Evolutionary conservation across 768 basidiomycete genomes (phyloP), one percentile per base, ranked within the genome.

Genomic region (Harrya chromipes): DNA sequence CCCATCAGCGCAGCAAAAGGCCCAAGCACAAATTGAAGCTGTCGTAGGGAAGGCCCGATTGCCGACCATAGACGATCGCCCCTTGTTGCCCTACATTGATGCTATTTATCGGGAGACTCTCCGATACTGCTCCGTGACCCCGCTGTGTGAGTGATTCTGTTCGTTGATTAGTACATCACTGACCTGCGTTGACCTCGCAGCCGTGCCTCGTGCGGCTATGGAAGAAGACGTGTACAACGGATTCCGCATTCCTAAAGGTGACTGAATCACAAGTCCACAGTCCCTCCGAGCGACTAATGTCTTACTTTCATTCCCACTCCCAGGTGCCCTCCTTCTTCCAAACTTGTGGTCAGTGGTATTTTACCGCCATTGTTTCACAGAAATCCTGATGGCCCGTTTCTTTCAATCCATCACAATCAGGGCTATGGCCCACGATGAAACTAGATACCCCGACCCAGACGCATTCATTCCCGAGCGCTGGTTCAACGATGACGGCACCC

Each of bases 191-290:
- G 23, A 23, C 23, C 23, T 23, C 6, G 23, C 23, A 23, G 23
- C 23, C 6, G 6, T 4, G 8, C 61, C 69, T 4, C 54, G 27
- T 17, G 35, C 43, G 3, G 10, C 41, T 16, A 19, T 43, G 9
- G 44, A 50, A 2, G 54, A 48, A 14, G 54, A 52, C 12, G 23
- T 48, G 12, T 55, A 53, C n/a, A 19, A 23, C 16, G 54, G 54
- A 11, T 48, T 37, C 12, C 40, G 40, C 11, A 84, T 84, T 43
- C 81, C 81, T 5, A 71, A 72, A 47, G 47, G 58, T 55, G 8
- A 33, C n/a, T n/a, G n/a, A 6, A 14, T 33, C 13, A 16, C 16
- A 27, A 7, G n/a, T n/a, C n/a, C n/a, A n/a, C n/a, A n/a, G n/a
- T n/a, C n/a, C n/a, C n/a, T n/a, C n/a, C n/a, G 13, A 14, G 31